Percentiles rank a stretch among this genome's conserved stretches.
phyloP scores from a whole-genome alignment of 2,329 filamentous ascomycete species.

The Fonsecaea multimorphosa region DNA sequence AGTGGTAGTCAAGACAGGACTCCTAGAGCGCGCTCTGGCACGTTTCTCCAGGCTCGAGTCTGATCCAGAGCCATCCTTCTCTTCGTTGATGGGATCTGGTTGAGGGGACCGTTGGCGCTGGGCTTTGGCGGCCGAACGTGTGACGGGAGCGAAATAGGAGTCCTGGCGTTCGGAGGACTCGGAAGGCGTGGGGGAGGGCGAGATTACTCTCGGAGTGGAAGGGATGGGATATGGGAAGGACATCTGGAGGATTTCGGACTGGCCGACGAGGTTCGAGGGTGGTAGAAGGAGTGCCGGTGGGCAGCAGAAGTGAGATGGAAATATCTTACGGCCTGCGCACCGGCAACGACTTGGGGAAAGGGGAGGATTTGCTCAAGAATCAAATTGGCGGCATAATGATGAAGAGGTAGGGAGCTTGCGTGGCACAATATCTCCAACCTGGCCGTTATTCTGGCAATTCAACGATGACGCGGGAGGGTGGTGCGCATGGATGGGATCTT shows the following conservation, averaged over 20 bases:
- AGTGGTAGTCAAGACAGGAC: conserved; percentile 59
- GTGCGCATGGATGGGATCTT: conserved; percentile 9
- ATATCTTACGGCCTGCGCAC: conserved; percentile 4
- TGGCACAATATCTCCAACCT: neutral
- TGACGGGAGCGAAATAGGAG: conserved; percentile 74
- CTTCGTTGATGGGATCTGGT: conserved; percentile 64
- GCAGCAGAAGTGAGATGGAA: conserved; percentile 12
- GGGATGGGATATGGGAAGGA: conserved; percentile 66
- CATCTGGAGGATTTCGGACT: conserved; percentile 44
- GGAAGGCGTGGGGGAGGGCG: conserved; percentile 79
- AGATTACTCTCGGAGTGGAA: conserved; percentile 83
- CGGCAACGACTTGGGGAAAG: neutral
- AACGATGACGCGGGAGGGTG: conserved; percentile 10
- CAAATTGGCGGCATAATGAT: conserved; percentile 8
- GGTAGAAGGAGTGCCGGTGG: conserved; percentile 11
- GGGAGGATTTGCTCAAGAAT: neutral
- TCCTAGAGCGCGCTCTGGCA: conserved; percentile 74
- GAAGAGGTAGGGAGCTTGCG: neutral
- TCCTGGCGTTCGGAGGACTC: conserved; percentile 62
- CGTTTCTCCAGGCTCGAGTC: conserved; percentile 61
- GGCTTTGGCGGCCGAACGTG: conserved; percentile 71
- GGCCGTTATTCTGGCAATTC: neutral
- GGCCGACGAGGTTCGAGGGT: conserved; percentile 1
- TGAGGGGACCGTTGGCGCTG: conserved; percentile 58
- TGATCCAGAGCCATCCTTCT: conserved; percentile 58